Evolutionary conservation across 352 stramenopile species (phyloP).

Genomic region (Phytophthora hibernalis): DNA sequence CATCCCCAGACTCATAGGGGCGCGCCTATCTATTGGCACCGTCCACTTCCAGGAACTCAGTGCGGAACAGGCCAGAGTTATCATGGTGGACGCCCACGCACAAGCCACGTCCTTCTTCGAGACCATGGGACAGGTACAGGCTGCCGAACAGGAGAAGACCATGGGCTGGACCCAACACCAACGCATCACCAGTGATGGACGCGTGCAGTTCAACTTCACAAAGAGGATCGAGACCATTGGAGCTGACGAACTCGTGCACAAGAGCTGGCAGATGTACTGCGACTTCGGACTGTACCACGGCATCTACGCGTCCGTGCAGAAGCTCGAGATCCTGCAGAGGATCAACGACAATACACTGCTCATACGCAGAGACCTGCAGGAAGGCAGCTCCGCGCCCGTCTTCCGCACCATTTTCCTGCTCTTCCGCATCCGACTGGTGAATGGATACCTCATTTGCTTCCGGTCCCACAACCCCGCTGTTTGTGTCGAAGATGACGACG

Average conservation of each 20-base stretch:
- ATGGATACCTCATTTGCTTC: conserved; percentile 78
- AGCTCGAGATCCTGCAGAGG: conserved; percentile 77
- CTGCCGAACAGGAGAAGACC: conserved; percentile 58
- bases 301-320: conserved; percentile 82
- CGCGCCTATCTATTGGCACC: conserved; percentile 57
- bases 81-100: conserved; percentile 78
- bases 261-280: conserved; percentile 85
- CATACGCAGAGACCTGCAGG: conserved; percentile 77
- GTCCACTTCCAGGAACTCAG: conserved; percentile 68
- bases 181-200: conserved; percentile 64
- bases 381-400: conserved; percentile 60
- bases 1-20: conserved; percentile 48
- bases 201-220: conserved; percentile 84
- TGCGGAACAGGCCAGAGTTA: conserved; percentile 52
- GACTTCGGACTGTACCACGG: conserved; percentile 78
- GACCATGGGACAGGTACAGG: conserved; percentile 47
- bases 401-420: conserved; percentile 83
- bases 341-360: conserved; percentile 84
- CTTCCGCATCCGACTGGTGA: conserved; percentile 64
- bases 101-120: conserved; percentile 79
- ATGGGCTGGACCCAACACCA: conserved; percentile 83
- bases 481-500: conserved; percentile 60
- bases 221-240: conserved; percentile 70
- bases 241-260: conserved; percentile 74
- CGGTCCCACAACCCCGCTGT: conserved; percentile 69